These are phyloP conservation scores for Citrus mangshanensis DNA, from an alignment of 345 rosid species.

Conservation along the genomic window DNA sequence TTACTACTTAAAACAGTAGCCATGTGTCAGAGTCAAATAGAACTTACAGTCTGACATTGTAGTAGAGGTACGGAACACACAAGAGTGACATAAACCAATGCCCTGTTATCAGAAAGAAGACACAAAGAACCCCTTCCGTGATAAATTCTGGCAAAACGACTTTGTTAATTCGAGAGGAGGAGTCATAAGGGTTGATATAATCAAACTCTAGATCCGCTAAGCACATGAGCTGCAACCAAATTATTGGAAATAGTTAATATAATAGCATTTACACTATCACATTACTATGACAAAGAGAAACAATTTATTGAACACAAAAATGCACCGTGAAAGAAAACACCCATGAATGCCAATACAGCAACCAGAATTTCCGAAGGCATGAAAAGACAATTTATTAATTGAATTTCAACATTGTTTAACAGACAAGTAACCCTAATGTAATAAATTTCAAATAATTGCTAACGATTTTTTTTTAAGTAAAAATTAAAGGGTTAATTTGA, in stretches of 20 bases:
- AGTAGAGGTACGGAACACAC: slow-evolving; percentile 56
- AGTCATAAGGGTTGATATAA: slow-evolving; percentile 73
- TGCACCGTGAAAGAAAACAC: not conserved
- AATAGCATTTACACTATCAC: not conserved
- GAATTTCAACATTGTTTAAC: not conserved
- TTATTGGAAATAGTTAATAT: not conserved
- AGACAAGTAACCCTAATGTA: not conserved
- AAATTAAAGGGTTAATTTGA: slow-evolving; percentile 8
- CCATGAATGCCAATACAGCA: not conserved
- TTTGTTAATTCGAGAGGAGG: slow-evolving; percentile 58
- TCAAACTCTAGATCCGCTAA: slow-evolving; percentile 77
- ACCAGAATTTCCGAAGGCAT: not conserved
- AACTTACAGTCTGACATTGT: slow-evolving; percentile 60
- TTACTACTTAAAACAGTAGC: not conserved
- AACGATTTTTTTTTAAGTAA: not conserved
- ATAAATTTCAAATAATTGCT: not conserved
- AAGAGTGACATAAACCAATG: slow-evolving; percentile 68
- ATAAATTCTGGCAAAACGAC: slow-evolving; percentile 60
- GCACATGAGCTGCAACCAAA: slow-evolving; percentile 64
- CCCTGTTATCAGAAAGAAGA: slow-evolving; percentile 54
- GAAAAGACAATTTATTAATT: not conserved
- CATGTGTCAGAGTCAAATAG: not conserved
- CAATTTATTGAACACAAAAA: not conserved
- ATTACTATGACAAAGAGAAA: not conserved
- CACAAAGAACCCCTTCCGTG: slow-evolving; percentile 47